phyloP scores from a whole-genome alignment of 2,329 filamentous ascomycete species.

The Cercospora canescens region DNA sequence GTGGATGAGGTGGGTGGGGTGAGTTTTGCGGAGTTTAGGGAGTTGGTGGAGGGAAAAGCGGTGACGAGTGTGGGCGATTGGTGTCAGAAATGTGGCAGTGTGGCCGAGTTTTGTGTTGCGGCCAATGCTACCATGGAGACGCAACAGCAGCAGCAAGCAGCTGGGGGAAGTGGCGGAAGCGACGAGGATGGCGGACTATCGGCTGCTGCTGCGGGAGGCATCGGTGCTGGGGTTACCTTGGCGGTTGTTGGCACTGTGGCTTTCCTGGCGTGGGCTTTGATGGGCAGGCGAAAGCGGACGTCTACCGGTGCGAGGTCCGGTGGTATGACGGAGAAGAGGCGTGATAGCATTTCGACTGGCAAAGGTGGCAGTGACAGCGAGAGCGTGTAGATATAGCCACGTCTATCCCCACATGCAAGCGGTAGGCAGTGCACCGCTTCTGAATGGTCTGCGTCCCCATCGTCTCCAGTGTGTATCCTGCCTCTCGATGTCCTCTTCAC shows the following conservation, averaged over 20 bases:
- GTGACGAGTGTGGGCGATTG: slow-evolving; percentile 8
- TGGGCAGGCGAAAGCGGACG: not conserved
- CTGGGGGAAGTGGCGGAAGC: not conserved
- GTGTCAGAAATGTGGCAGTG: slow-evolving; percentile 6
- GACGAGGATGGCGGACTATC: not conserved
- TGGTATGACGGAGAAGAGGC: not conserved
- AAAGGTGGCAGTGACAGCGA: slow-evolving; percentile 2
- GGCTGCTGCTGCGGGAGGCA: slow-evolving; percentile 11
- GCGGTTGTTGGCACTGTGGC: slow-evolving; percentile 9
- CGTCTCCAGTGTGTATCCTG: too few relatives aligned
- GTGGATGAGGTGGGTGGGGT: slow-evolving; percentile 39
- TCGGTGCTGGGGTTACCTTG: slow-evolving; percentile 12
- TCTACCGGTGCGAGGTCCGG: not conserved
- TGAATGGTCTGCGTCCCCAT: too few relatives aligned
- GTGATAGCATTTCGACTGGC: not conserved
- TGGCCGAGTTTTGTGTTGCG: slow-evolving; percentile 12
- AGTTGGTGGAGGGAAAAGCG: not conserved
- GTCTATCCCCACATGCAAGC: not conserved
- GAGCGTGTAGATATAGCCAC: not conserved
- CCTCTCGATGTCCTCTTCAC: slow-evolving; percentile 19
- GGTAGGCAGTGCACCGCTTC: not conserved
- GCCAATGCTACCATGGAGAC: slow-evolving; percentile 1
- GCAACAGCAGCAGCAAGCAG: not conserved
- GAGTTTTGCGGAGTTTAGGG: slow-evolving; percentile 14
- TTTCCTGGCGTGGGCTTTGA: not conserved